Percentiles rank a stretch among this genome's conserved stretches.
phyloP scores from a whole-genome alignment of 1,139 yeast species.

The Pichia sp. region DNA sequence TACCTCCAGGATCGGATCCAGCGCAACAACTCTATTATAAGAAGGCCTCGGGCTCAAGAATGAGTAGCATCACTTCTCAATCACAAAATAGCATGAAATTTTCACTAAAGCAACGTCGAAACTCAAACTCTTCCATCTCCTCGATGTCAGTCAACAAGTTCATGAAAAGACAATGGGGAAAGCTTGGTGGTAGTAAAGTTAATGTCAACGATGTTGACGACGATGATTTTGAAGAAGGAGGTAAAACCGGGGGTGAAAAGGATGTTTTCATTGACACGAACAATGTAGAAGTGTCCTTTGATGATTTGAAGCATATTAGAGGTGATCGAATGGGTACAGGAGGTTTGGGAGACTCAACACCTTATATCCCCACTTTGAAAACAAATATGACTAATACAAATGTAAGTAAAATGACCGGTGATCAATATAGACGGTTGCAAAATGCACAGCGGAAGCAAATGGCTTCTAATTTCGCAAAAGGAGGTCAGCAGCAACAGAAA shows the following conservation, averaged over 20 bases:
- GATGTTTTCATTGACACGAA: slow-evolving; percentile 23
- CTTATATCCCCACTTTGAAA: slow-evolving; percentile 60
- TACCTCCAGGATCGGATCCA: too few relatives aligned
- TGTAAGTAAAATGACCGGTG: slow-evolving; percentile 29
- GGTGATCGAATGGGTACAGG: slow-evolving; percentile 52
- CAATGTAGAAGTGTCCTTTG: slow-evolving; percentile 44
- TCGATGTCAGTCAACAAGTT: slow-evolving; percentile 31
- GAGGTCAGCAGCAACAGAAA: slow-evolving; percentile 2
- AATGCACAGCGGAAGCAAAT: slow-evolving; percentile 59
- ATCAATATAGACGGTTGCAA: slow-evolving; percentile 61
- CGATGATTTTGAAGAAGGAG: slow-evolving; percentile 41
- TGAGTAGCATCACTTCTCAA: too few relatives aligned
- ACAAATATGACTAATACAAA: slow-evolving; percentile 21
- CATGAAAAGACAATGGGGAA: slow-evolving; percentile 31
- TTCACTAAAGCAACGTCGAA: slow-evolving; percentile 27
- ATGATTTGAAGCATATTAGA: slow-evolving; percentile 53
- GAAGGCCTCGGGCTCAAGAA: too few relatives aligned
- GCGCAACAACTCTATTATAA: too few relatives aligned
- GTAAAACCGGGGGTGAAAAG: slow-evolving; percentile 14
- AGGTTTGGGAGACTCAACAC: slow-evolving; percentile 46
- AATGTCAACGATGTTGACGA: not conserved
- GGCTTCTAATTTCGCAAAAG: slow-evolving; percentile 17
- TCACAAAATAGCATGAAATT: too few relatives aligned
- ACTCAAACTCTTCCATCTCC: slow-evolving; percentile 33
- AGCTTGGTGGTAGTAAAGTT: slow-evolving; percentile 15